phyloP scores from a whole-genome alignment of 129 eudicot species.

The Artemisia annua region DNA sequence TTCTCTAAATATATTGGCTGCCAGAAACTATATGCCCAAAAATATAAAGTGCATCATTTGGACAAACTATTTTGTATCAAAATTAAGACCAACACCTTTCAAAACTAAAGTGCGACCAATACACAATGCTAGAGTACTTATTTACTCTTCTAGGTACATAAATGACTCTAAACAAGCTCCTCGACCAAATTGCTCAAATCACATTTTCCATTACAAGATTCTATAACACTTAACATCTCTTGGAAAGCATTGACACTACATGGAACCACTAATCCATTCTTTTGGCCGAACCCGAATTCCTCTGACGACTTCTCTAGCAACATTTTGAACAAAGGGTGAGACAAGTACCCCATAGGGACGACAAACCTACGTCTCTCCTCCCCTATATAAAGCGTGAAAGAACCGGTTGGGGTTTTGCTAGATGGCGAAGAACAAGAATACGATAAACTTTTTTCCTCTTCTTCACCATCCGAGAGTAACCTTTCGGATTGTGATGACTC shows the following conservation, averaged over 20 bases:
- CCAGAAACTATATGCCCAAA: not conserved
- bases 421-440: conserved; percentile 26
- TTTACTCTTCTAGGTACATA: conserved; percentile 13
- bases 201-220: conserved; percentile 63
- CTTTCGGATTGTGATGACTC: conserved; percentile 31
- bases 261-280: conserved; percentile 68
- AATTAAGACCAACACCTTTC: conserved; percentile 16
- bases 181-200: conserved; percentile 71
- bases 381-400: conserved; percentile 67
- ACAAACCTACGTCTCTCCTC: conserved; percentile 59
- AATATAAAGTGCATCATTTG: no score
- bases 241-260: conserved; percentile 68
- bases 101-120: conserved; percentile 23
- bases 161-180: conserved; percentile 47
- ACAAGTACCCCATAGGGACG: conserved; percentile 57
- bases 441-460: conserved; percentile 4
- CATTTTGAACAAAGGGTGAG: conserved; percentile 86
- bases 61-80: not conserved
- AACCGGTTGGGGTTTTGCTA: conserved; percentile 41
- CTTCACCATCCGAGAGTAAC: conserved; percentile 32
- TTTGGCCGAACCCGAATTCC: conserved; percentile 74
- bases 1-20: no score
- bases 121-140: conserved; percentile 7
- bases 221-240: conserved; percentile 69
- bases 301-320: conserved; percentile 75